These are phyloP conservation scores for Pilaira anomala DNA, from an alignment of 192 early-diverging fungal genomes.

Conservation along the genomic window DNA sequence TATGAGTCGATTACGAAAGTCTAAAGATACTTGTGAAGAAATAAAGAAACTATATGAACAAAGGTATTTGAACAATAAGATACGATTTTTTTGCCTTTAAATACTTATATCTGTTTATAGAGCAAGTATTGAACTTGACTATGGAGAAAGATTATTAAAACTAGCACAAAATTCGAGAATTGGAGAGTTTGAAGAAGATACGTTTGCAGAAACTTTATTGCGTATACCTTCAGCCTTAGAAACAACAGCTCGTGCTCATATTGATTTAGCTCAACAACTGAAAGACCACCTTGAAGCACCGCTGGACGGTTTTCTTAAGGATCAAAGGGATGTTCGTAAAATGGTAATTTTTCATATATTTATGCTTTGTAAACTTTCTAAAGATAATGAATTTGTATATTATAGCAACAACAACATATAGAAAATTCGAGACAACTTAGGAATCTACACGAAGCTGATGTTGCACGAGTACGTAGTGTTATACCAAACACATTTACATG, in stretches of 20 bases:
- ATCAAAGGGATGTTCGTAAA: slow-evolving; percentile 61
- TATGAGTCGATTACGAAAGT: slow-evolving; percentile 58
- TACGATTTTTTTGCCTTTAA: not conserved
- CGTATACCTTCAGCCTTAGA: slow-evolving; percentile 62
- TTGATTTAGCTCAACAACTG: slow-evolving; percentile 65
- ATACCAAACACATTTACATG: slow-evolving; percentile 5
- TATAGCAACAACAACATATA: slow-evolving; percentile 18
- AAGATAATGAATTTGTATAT: not conserved
- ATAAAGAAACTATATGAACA: slow-evolving; percentile 57
- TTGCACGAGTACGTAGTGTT: slow-evolving; percentile 21
- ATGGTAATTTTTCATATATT: slow-evolving; percentile 30
- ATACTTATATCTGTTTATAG: no score
- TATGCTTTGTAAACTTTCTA: not conserved
- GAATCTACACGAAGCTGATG: slow-evolving; percentile 16
- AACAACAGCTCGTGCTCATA: slow-evolving; percentile 59
- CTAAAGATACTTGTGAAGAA: slow-evolving; percentile 70
- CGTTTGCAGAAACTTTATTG: slow-evolving; percentile 57
- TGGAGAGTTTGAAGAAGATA: slow-evolving; percentile 31
- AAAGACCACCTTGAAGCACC: slow-evolving; percentile 61
- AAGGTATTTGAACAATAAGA: slow-evolving; percentile 31
- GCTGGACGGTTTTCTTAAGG: slow-evolving; percentile 53
- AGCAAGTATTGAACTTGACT: slow-evolving; percentile 67
- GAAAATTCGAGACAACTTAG: slow-evolving; percentile 20
- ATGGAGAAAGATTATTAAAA: slow-evolving; percentile 61
- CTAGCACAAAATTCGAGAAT: slow-evolving; percentile 20